A percentile compares a stretch with the other conserved stretches of the same genome.
These are phyloP conservation scores for Cladophialophora bantiana DNA, from an alignment of 2,329 filamentous ascomycete species.

Conservation along the genomic window DNA sequence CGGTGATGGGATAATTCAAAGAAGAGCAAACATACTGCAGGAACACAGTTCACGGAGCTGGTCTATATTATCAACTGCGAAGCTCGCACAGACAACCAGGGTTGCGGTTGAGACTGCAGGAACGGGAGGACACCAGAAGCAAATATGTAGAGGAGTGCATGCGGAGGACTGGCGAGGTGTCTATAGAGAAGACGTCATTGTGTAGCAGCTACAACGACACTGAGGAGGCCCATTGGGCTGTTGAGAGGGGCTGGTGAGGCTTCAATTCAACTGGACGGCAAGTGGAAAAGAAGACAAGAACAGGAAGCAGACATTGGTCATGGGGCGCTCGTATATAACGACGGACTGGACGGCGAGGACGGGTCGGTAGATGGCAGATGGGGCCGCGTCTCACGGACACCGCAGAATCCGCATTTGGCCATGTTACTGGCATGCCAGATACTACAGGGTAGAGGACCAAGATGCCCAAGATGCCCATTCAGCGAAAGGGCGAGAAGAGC, in stretches of 20 bases:
- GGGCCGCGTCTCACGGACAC: background rate
- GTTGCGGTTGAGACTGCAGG: conserved; percentile 10
- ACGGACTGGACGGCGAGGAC: background rate
- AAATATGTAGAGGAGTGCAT: conserved; percentile 21
- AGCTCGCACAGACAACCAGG: conserved; percentile 1
- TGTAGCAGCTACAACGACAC: conserved; percentile 28
- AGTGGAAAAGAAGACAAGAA: conserved; percentile 14
- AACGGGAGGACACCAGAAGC: conserved; percentile 10
- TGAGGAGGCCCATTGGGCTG: conserved; percentile 21
- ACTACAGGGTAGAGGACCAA: background rate
- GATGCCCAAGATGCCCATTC: background rate
- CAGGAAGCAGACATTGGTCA: background rate
- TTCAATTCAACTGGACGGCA: conserved; percentile 15
- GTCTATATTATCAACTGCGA: conserved; percentile 9
- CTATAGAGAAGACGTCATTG: conserved; percentile 29
- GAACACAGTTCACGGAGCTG: background rate
- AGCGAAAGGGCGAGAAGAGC: background rate
- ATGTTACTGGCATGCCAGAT: conserved; percentile 1
- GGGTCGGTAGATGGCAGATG: background rate
- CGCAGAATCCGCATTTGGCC: conserved; percentile 1
- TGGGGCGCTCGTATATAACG: conserved; percentile 4
- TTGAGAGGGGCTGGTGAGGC: background rate
- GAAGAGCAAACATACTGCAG: conserved; percentile 24
- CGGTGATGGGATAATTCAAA: conserved; percentile 6
- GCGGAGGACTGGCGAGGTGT: background rate